phyloP scores from a whole-genome alignment of 2,329 filamentous ascomycete genomes.

The Ceratocystiopsis sp. region DNA sequence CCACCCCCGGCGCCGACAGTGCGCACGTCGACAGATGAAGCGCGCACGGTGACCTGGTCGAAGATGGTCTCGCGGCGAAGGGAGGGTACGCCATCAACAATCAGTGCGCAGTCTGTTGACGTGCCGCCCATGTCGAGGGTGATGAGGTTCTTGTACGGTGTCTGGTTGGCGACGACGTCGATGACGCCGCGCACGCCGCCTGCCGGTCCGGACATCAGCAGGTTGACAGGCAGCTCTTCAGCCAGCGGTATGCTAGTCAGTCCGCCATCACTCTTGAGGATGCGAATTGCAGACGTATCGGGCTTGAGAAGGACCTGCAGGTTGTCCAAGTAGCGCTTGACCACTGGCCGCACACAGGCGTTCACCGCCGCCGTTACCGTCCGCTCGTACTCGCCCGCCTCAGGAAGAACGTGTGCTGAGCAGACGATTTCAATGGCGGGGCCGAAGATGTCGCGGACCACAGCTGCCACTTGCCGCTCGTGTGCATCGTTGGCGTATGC shows the following conservation, averaged over 20 bases:
- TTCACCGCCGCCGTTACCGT: slow-evolving; percentile 30
- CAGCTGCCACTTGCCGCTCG: slow-evolving; percentile 20
- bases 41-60: slow-evolving; percentile 24
- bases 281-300: slow-evolving; percentile 27
- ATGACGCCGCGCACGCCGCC: slow-evolving; percentile 30
- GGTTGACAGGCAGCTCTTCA: slow-evolving; percentile 27
- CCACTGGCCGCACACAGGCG: slow-evolving; percentile 28
- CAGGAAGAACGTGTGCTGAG: slow-evolving; percentile 26
- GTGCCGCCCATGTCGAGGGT: slow-evolving; percentile 34
- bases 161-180: slow-evolving; percentile 26
- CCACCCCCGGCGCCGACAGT: slow-evolving; percentile 32
- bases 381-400: slow-evolving; percentile 30
- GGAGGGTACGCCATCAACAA: slow-evolving; percentile 24
- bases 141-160: slow-evolving; percentile 29
- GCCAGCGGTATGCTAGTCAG: slow-evolving; percentile 27
- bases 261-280: slow-evolving; percentile 31
- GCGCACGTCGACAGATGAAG: slow-evolving; percentile 29
- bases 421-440: slow-evolving; percentile 24
- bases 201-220: slow-evolving; percentile 30
- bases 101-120: slow-evolving; percentile 28
- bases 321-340: slow-evolving; percentile 26
- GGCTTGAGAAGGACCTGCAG: slow-evolving; percentile 20
- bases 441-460: slow-evolving; percentile 25
- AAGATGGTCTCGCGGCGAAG: slow-evolving; percentile 28
- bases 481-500: slow-evolving; percentile 26